Evolutionary conservation across 148 eudicot genomes (phyloP).

Genomic region (Euryodendron excelsum): DNA sequence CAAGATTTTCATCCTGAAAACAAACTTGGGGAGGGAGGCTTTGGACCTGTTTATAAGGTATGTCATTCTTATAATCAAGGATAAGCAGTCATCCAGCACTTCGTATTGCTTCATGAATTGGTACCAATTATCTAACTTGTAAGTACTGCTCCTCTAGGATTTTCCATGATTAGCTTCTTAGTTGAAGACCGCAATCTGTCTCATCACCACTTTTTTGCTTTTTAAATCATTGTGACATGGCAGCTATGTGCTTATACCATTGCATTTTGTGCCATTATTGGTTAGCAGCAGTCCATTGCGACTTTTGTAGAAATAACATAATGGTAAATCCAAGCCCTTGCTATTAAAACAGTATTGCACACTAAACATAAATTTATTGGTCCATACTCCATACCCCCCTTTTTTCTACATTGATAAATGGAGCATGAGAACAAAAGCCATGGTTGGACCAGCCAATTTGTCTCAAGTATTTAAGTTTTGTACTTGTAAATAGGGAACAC

Average conservation of each 20-base stretch:
- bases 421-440: background rate
- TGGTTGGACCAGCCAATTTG: background rate
- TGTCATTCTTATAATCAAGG: background rate
- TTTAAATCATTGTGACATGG: too few relatives aligned
- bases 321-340: background rate
- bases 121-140: background rate
- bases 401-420: background rate
- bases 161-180: too few relatives aligned
- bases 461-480: background rate
- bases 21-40: conserved; percentile 69
- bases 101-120: background rate
- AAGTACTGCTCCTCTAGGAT: background rate
- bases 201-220: too few relatives aligned
- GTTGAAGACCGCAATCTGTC: too few relatives aligned
- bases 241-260: too few relatives aligned
- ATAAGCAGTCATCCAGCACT: background rate
- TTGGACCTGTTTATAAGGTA: conserved; percentile 68
- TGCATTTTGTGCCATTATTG: too few relatives aligned
- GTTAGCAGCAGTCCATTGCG: too few relatives aligned
- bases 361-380: background rate
- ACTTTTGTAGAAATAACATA: too few relatives aligned
- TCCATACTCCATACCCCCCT: background rate
- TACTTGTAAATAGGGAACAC: conserved; percentile 55
- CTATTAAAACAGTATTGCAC: background rate
- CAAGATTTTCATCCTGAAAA: conserved; percentile 43